A percentile compares a stretch with the other conserved stretches of the same genome.
Evolutionary conservation across 1,139 yeast genomes (phyloP).

Genomic region (Suhomyces terraborum): DNA sequence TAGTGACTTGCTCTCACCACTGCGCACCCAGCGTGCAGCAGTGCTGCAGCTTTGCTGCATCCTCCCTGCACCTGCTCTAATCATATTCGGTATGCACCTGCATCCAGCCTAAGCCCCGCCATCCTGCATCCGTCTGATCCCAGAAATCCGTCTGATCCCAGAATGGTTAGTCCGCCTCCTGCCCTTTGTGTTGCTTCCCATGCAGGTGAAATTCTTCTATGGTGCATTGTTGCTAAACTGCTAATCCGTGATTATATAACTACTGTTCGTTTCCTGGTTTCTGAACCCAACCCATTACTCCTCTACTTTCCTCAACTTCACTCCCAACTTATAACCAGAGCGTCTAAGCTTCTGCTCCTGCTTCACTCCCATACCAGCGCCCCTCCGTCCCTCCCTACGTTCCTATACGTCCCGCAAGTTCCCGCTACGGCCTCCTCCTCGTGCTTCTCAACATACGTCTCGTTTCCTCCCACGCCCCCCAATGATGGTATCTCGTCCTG

Average conservation of each 20-base stretch:
- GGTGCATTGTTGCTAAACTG: slow-evolving; percentile 8
- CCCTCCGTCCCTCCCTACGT: no score
- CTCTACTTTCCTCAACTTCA: not conserved
- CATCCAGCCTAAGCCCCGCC: slow-evolving; percentile 4
- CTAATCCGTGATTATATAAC: slow-evolving; percentile 4
- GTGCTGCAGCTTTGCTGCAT: no score
- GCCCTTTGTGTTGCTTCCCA: not conserved
- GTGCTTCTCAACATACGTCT: no score
- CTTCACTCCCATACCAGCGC: no score
- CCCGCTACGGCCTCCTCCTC: no score
- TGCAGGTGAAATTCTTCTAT: slow-evolving; percentile 13
- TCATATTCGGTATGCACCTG: slow-evolving; percentile 1
- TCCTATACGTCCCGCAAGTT: no score
- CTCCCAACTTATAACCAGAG: no score
- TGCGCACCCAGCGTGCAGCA: no score
- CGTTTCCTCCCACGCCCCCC: no score
- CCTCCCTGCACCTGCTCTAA: not conserved
- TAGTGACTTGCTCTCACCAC: no score
- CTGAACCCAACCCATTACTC: not conserved
- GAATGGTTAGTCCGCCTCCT: slow-evolving; percentile 9
- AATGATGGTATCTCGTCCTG: slow-evolving; percentile 12
- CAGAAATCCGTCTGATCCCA: slow-evolving; percentile 11
- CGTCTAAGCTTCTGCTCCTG: no score
- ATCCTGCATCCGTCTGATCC: slow-evolving; percentile 10
- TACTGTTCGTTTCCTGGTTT: not conserved